phyloP scores from a whole-genome alignment of 495 filamentous ascomycete species.

The Paragyromitra xinjiangensis region DNA sequence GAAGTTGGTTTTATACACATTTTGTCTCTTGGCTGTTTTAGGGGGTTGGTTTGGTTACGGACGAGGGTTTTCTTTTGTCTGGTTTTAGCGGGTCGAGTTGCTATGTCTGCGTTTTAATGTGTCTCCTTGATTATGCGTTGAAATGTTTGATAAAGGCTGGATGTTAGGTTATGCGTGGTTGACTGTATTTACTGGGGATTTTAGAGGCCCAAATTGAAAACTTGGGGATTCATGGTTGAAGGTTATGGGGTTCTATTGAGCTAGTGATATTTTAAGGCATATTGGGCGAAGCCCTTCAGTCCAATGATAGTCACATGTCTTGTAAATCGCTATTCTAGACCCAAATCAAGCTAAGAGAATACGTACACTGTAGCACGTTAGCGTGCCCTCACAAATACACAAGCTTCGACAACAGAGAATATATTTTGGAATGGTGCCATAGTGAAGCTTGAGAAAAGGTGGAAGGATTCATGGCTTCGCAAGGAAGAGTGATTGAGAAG shows the following conservation, averaged over 20 bases:
- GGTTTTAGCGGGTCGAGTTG: too few relatives aligned
- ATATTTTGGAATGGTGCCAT: too few relatives aligned
- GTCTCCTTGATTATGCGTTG: neutral
- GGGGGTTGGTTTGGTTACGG: neutral
- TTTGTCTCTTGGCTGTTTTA: conserved; percentile 77
- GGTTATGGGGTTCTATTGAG: neutral
- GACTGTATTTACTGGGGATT: neutral
- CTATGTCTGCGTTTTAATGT: neutral
- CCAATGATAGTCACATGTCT: too few relatives aligned
- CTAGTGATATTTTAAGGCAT: neutral
- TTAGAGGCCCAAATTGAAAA: neutral
- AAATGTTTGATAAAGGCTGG: neutral
- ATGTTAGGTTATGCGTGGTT: neutral
- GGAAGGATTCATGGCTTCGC: too few relatives aligned
- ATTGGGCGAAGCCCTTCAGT: too few relatives aligned
- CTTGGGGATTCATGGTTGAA: neutral
- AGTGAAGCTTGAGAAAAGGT: too few relatives aligned
- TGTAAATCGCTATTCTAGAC: too few relatives aligned
- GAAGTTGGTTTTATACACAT: conserved; percentile 67
- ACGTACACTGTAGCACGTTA: neutral
- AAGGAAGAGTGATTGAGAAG: too few relatives aligned
- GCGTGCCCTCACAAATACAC: too few relatives aligned
- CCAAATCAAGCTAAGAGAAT: too few relatives aligned
- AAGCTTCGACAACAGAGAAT: too few relatives aligned
- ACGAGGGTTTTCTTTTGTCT: neutral